Evolutionary conservation across 345 rosid species (phyloP).

Genomic region (Corymbia maculata): DNA sequence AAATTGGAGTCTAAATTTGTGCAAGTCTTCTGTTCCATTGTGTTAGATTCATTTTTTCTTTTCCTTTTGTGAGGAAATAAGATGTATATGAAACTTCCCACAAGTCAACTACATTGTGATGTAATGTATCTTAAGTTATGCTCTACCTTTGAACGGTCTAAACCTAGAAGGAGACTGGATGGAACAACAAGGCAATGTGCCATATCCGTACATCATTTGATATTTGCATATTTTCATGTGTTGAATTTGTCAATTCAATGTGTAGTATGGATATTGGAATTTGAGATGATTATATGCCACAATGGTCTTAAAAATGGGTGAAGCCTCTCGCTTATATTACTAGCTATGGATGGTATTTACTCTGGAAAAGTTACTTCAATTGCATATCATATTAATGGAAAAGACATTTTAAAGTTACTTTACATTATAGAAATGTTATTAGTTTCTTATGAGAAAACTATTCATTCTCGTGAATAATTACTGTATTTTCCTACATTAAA

Average conservation of each 20-base stretch:
- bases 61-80: too few relatives aligned
- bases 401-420: too few relatives aligned
- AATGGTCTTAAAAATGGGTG: background rate
- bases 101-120: background rate
- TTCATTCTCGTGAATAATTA: background rate
- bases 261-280: background rate
- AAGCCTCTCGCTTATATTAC: too few relatives aligned
- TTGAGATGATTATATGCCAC: background rate
- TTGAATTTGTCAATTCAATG: background rate
- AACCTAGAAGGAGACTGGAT: background rate
- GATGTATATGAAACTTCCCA: background rate
- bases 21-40: fast-evolving
- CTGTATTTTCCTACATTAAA: background rate
- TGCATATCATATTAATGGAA: too few relatives aligned
- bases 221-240: background rate
- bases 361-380: background rate
- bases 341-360: too few relatives aligned
- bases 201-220: background rate
- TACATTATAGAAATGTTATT: background rate
- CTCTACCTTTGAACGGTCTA: background rate
- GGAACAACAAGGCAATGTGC: background rate
- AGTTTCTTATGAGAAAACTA: background rate
- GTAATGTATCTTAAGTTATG: background rate
- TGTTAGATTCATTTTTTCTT: background rate
- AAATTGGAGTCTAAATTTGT: background rate